Evolutionary conservation across 371 early-diverging fungal species (phyloP), one percentile per base, ranked within the genome.

Genomic region (Fennellomyces sp.): DNA sequence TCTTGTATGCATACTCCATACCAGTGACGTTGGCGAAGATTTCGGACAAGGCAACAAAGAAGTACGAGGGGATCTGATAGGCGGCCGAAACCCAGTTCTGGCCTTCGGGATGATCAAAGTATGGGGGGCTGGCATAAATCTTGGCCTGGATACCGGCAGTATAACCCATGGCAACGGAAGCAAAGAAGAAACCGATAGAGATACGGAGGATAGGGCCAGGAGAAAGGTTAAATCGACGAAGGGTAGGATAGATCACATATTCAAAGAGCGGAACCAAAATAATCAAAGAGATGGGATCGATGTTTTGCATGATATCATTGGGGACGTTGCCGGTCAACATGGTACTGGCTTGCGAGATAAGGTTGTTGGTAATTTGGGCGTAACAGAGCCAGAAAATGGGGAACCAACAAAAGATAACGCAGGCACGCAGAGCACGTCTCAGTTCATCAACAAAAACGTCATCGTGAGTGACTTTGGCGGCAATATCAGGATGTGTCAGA

Each of bases 1-100:
- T 84, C 66, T 82, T 88, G 85, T 84, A 92, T 15, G 92, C 92
- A 64, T 84, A 90, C 72, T 92, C 92, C 23, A 88, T 78, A 58
- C 91, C 92, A 11, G 91, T 91, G 48, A 87, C 82, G 23, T 87
- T 88, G 0, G 88, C 79, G 58, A 92, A 89, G 45, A 90, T 85
- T 78, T 88, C 90, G 30, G 89, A 86, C 52, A 87, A 72, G 30
- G 84, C 90, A 35, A 89, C 75, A 19, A 87, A 67, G 52, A 85
- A 68, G 51, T 88, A 92, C 8, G 88, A 81, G 15, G 89, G 89
- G 29, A 90, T 68, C 64, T 90, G 91, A 55, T 75, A 76, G 76
- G 82, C 90, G 52, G 88, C 85, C 55, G 79, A 75, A 17, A 92
- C 76, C 31, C 80, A 63, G 64, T 78, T 64, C 30, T 61, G 50